A percentile compares a stretch with the other conserved stretches of the same genome.
These are phyloP conservation scores for Edaphochlamys debaryana DNA, from an alignment of 139 green algal species.

Conservation along the genomic window DNA sequence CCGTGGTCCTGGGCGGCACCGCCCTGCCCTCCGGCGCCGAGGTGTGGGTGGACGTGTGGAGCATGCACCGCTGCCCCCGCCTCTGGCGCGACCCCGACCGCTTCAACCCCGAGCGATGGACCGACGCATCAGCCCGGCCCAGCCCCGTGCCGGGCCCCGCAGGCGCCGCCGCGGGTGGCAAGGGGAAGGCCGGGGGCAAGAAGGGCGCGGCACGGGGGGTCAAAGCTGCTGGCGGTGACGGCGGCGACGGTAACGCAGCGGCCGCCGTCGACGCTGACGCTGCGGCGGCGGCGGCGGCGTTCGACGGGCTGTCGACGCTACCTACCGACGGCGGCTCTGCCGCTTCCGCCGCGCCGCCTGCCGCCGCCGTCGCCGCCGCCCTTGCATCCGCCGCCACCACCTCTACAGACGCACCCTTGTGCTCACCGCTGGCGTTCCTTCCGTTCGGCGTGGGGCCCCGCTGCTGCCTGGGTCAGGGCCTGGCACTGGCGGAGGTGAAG, in stretches of 20 bases:
- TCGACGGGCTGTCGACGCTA: conserved; percentile 19
- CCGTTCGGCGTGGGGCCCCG: conserved; percentile 41
- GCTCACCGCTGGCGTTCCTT: conserved; percentile 41
- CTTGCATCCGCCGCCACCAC: neutral
- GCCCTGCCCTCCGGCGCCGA: conserved; percentile 19
- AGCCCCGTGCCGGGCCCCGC: neutral
- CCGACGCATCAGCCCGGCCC: neutral
- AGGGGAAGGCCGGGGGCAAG: no score
- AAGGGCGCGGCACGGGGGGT: neutral
- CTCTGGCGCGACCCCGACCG: conserved; percentile 25
- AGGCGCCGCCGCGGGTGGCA: neutral
- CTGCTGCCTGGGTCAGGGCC: conserved; percentile 41
- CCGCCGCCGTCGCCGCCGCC: neutral
- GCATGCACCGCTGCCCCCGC: conserved; percentile 37
- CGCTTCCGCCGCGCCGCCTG: neutral
- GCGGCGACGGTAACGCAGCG: no score
- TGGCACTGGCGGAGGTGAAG: conserved; percentile 44
- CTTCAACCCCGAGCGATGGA: conserved; percentile 39
- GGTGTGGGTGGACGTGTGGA: conserved; percentile 45
- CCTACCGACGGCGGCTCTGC: no score
- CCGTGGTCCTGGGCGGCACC: neutral
- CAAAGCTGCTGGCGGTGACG: neutral
- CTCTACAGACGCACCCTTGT: neutral
- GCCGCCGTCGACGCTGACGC: neutral
- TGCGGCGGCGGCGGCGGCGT: neutral